Evolutionary conservation across 768 basidiomycete species (phyloP), one percentile per base, ranked within the genome.

Genomic region (Aureoboletus auriporus): DNA sequence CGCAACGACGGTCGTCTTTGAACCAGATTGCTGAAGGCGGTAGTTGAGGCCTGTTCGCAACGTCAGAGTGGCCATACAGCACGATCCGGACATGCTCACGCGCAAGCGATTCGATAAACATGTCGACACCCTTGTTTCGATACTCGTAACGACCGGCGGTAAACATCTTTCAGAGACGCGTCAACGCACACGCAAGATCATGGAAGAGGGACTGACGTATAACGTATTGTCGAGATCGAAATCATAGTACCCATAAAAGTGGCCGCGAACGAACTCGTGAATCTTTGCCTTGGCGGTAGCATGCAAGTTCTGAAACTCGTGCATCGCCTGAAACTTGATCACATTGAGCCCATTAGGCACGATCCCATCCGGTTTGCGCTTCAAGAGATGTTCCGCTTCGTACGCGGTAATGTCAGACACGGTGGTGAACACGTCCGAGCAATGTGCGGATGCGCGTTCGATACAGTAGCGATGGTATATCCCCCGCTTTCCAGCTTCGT

Each of bases 91-190:
- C 64, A 39, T 17, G 68, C 79, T 39, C 55, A 83, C 95, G 90
- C 27, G 95, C 96, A 48, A 99, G 82, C 14, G 87, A 79, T 71
- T 99, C 96, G 57, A 99, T 95, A 67, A 97, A 99, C 95, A 99
- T 96, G 65, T 99, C 96, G 28, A 98, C 93, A 47, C 96, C 96
- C 74, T 99, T 99, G 75, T 99, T 99, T 36, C 96, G 80, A 69
- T 96, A 99, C 68, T 99, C 96, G 69, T 99, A 99, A 38, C 96
- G 83, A 36, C 96, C 96, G n/a, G 96, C 96, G 13, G 93, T 98
- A 71, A 99, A 99, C 80, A 97, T 84, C 89, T 96, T 63, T 47
- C 14, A 38, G 30, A 34, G 10, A 42, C 6, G 37, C 52, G 59
- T 57, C 9, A 40, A 46, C 33, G 13, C 11, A 50, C 14, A 35